Evolutionary conservation across 2,329 filamentous ascomycete species (phyloP).

Genomic region (Paraphaeosphaeria minitans): DNA sequence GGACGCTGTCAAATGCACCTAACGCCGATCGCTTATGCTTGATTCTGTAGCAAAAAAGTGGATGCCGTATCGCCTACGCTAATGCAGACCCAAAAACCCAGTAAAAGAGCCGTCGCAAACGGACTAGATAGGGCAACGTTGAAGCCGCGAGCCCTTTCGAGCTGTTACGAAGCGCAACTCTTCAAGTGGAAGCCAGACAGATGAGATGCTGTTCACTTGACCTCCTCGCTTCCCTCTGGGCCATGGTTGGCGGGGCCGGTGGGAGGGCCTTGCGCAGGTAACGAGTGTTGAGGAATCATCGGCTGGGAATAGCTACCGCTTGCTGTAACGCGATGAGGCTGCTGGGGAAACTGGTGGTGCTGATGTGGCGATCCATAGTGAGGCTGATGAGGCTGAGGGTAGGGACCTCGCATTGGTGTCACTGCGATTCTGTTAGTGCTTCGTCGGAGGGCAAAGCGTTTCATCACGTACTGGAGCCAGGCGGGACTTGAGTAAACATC

Average conservation of each 20-base stretch:
- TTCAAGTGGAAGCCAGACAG: neutral
- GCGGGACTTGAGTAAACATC: constrained; percentile 71
- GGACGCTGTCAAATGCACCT: constrained; percentile 27
- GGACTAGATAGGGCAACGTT: constrained; percentile 16
- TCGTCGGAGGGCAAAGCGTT: neutral
- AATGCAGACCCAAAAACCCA: constrained; percentile 38
- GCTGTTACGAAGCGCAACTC: constrained; percentile 18
- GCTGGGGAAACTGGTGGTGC: constrained; percentile 47
- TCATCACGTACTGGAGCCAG: constrained; percentile 71
- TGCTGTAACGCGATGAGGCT: constrained; percentile 46
- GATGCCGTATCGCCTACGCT: constrained; percentile 33
- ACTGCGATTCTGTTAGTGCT: constrained; percentile 32
- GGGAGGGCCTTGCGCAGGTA: constrained; percentile 43
- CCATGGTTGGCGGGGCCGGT: constrained; percentile 43
- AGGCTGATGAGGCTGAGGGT: constrained; percentile 46
- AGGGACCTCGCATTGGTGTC: constrained; percentile 47
- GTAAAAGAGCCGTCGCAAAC: constrained; percentile 19
- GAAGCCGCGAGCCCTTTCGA: constrained; percentile 14
- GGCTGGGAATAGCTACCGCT: constrained; percentile 49
- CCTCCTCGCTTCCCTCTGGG: constrained; percentile 41
- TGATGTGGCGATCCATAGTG: constrained; percentile 49
- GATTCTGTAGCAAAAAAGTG: constrained; percentile 25
- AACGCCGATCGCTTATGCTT: constrained; percentile 49
- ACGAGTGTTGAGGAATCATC: constrained; percentile 49
- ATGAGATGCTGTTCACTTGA: constrained; percentile 38